Evolutionary conservation across 2,329 filamentous ascomycete genomes (phyloP), one percentile per base, ranked within the genome.

Genomic region (Thelonectria blattea): DNA sequence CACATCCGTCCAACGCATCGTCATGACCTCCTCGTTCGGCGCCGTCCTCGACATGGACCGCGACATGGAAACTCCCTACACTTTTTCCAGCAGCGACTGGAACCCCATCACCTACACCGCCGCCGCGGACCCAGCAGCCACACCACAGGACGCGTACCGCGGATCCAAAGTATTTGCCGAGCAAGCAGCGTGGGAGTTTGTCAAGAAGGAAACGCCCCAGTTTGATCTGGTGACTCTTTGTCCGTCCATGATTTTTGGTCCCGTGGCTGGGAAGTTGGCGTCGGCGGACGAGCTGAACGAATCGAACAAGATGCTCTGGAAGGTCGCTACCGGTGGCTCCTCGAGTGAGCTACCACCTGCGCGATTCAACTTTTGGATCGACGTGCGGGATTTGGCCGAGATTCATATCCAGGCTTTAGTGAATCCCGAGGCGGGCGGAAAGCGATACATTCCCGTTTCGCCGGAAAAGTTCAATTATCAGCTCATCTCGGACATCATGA

Each of bases 401-500:
- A 61, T 61, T 8, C 59, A 58, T 11, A 32, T 61, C 5, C 42
- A 55, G 20, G 59, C 59, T 9, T 18, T 61, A 6, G 7, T 54
- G 1, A 51, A 41, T 15, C 46, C 37, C 7, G 18, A 47, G 12
- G 22, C 59, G 6, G 50, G 59, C 22, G 59, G 59, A 5, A 61
- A 55, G 17, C 43, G 59, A 2, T 61, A 58, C 10, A n/a, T 61
- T 1, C 50, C 59, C 3, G 50, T 61, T 3, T 37, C 59, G 8
- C 59, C 59, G 11, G 59, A 58, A 20, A 61, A 61, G 46, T 61
- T 61, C 46, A 61, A 58, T 15, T 58, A 61, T 45, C 49, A 61
- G 9, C 20, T 61, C 10, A 41, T 58, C 7, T 61, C 59, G 7
- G 39, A 58, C 11, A 52, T 61, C 5, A 61, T 58, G 24, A 17